Evolutionary conservation across 768 basidiomycete genomes (phyloP), one percentile per base, ranked within the genome.

Genomic region (Tricholoma sp.): DNA sequence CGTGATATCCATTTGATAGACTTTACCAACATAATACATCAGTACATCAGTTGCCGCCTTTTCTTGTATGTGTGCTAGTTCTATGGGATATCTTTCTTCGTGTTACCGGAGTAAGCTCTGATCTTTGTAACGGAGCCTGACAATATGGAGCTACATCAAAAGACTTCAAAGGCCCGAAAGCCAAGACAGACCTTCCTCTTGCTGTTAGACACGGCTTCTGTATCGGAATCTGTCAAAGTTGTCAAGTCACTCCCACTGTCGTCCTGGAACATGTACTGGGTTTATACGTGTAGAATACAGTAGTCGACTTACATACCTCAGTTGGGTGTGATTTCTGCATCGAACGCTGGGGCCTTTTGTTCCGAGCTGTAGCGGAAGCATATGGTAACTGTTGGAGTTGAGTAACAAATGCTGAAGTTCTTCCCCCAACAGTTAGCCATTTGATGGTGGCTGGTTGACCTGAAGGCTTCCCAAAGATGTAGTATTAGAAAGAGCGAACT

Each of bases 361-460:
- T 59, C 24, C 24, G 1, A 24, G 24, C 4, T 6, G 29, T 13
- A 39, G 13, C 47, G 18, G 12, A 28, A 10, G 13, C 41, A 28
- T 24, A 24, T 24, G 70, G 56, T 13, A 73, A 65, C 29, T 66
- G 63, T 66, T 90, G 89, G 9, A 90, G 70, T 68, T 90, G 82
- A 11, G 66, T 64, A 7, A 91, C 83, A 61, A 78, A 86, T 12
- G 89, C 89, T 3, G 88, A 88, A 7, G 89, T 91, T 13, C 89
- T 77, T 3, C 89, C 88, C 15, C 87, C 88, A 7, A 92, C 85
- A 4, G 83, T 88, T 53, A 87, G 67, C 80, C 85, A 91, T 62
- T 80, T 81, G 55, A 91, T 82, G 7, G 85, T 88, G 0, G 86
- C 90, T n/a, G 77, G 78, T 55, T 76, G 71, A 5, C 89, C 90